These are phyloP conservation scores for Yamadazyma blattariae DNA, from an alignment of 1,139 yeast genomes.

Conservation along the genomic window DNA sequence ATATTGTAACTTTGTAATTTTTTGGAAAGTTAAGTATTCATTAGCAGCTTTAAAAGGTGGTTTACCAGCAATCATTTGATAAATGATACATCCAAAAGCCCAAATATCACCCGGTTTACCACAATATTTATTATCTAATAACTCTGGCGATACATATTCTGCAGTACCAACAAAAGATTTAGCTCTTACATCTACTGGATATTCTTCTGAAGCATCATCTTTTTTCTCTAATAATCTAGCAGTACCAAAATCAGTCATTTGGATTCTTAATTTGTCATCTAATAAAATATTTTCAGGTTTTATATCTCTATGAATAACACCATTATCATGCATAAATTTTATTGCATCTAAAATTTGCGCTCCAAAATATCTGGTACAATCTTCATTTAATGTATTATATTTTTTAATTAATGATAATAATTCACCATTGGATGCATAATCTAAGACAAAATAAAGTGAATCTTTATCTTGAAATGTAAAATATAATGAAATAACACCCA, in stretches of 20 bases:
- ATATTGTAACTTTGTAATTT: constrained; percentile 53
- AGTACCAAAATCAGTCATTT: constrained; percentile 81
- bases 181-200: constrained; percentile 49
- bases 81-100: constrained; percentile 80
- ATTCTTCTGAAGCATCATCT: constrained; percentile 36
- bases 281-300: constrained; percentile 75
- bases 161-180: constrained; percentile 89
- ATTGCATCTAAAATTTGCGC: constrained; percentile 64
- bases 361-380: constrained; percentile 69
- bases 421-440: constrained; percentile 92
- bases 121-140: constrained; percentile 64
- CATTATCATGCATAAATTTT: constrained; percentile 68
- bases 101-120: constrained; percentile 76
- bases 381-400: constrained; percentile 75
- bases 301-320: constrained; percentile 76
- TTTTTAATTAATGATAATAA: constrained; percentile 74
- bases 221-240: constrained; percentile 58
- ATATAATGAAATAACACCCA: constrained; percentile 80
- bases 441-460: constrained; percentile 86
- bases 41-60: constrained; percentile 82
- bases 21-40: constrained; percentile 65
- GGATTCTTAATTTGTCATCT: constrained; percentile 61
- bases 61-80: constrained; percentile 70
- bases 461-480: constrained; percentile 93
- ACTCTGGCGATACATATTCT: constrained; percentile 73